These are phyloP conservation scores for Pezicula neosporulosa DNA, from an alignment of 2,329 filamentous ascomycete genomes.

Conservation along the genomic window DNA sequence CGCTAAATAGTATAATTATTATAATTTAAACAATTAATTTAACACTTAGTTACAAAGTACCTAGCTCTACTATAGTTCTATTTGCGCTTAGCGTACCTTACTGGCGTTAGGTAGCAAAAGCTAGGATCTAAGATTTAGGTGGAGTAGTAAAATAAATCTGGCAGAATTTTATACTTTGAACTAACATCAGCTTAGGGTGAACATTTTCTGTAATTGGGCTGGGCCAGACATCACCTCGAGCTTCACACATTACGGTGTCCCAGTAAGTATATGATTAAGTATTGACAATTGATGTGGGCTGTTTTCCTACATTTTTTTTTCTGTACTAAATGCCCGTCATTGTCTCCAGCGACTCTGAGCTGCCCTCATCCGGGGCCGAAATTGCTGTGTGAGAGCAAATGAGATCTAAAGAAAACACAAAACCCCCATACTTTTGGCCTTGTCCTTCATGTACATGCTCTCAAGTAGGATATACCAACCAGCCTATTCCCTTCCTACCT, in stretches of 20 bases:
- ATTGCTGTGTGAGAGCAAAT: slow-evolving; percentile 22
- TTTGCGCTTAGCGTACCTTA: too few species aligned
- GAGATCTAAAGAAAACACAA: slow-evolving; percentile 27
- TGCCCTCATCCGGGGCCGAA: slow-evolving; percentile 9
- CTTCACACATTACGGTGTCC: not conserved
- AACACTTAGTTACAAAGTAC: too few species aligned
- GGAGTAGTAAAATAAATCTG: too few species aligned
- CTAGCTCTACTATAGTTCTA: too few species aligned
- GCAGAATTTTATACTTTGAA: too few species aligned
- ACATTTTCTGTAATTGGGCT: too few species aligned
- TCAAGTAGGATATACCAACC: slow-evolving; percentile 13
- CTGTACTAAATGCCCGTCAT: slow-evolving; percentile 16
- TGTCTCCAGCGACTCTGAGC: slow-evolving; percentile 14
- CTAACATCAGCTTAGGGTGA: too few species aligned
- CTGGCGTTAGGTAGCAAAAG: too few species aligned
- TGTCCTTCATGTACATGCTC: slow-evolving; percentile 25
- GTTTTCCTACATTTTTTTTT: slow-evolving; percentile 24
- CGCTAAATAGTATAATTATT: too few species aligned
- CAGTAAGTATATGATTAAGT: slow-evolving; percentile 13
- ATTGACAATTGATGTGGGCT: slow-evolving; percentile 20
- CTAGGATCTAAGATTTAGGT: too few species aligned
- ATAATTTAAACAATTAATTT: too few species aligned
- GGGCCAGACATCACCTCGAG: not conserved
- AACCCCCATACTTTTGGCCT: slow-evolving; percentile 23
- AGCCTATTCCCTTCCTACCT: slow-evolving; percentile 8